phyloP scores from a whole-genome alignment of 2,329 filamentous ascomycete genomes.

The Penicillium sp. region DNA sequence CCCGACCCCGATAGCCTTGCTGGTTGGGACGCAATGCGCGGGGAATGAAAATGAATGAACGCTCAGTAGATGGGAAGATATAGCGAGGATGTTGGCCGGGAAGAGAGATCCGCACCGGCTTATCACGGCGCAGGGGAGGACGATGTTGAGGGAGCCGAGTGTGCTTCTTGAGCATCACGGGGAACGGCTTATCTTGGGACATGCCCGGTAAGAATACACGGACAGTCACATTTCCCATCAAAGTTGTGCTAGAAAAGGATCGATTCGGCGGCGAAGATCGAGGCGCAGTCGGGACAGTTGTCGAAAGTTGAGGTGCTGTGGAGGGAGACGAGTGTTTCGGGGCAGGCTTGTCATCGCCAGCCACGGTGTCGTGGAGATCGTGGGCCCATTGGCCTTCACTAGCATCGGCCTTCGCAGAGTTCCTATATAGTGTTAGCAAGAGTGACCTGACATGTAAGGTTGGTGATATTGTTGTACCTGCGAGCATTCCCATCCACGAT shows the following conservation, averaged over 20 bases:
- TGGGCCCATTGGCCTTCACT: slow-evolving; percentile 81
- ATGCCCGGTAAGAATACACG: slow-evolving; percentile 74
- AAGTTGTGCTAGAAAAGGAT: slow-evolving; percentile 74
- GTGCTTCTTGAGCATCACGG: slow-evolving; percentile 77
- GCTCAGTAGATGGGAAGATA: slow-evolving; percentile 81
- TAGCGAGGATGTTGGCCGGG: slow-evolving; percentile 75
- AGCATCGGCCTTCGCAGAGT: slow-evolving; percentile 45
- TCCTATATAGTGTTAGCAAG: slow-evolving; percentile 34
- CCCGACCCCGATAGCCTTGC: slow-evolving; percentile 65
- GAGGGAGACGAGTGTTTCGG: slow-evolving; percentile 27
- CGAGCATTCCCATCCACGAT: slow-evolving; percentile 42
- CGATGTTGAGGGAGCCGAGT: slow-evolving; percentile 92
- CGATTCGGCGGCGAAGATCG: slow-evolving; percentile 64
- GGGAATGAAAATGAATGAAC: slow-evolving; percentile 97
- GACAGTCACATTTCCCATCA: slow-evolving; percentile 79
- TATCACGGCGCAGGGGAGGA: slow-evolving; percentile 88
- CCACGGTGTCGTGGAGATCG: slow-evolving; percentile 76
- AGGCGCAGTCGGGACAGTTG: slow-evolving; percentile 42
- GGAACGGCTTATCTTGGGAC: slow-evolving; percentile 64
- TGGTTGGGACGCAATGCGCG: slow-evolving; percentile 89
- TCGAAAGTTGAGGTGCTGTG: slow-evolving; percentile 30
- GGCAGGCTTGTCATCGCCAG: slow-evolving; percentile 35
- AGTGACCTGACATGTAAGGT: not conserved
- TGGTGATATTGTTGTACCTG: slow-evolving; percentile 35
- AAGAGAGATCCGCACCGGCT: slow-evolving; percentile 88